Evolutionary conservation across 2,329 filamentous ascomycete species (phyloP), one percentile per base, ranked within the genome.

Genomic region (Colletotrichum echinochloae): DNA sequence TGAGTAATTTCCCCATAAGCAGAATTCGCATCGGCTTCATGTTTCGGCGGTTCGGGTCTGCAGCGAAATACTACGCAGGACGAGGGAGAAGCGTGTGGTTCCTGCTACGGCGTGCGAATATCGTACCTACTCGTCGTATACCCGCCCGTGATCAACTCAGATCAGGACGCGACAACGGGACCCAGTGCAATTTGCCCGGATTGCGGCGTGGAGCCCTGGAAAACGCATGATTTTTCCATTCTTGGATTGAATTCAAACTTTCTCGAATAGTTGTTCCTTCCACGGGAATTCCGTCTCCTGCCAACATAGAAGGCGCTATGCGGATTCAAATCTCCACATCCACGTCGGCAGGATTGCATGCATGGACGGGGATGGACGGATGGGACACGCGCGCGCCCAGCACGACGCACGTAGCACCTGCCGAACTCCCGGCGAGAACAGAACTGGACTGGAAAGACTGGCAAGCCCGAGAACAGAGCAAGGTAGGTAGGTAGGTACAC

Each of bases 1-100:
- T 35, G 57, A 18, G 41, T 44, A 60, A 48, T 60, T 60, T 60
- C 39, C 39, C 56, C 39, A 51, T 60, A n/a, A 49, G n/a, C 30
- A 41, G n/a, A 39, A 37, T 28, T 28, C 14, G 30, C 46, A 61
- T 51, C 59, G 33, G 59, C 59, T 48, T 61, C 59, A 26, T 33
- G 9, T 37, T 61, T 30, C 59, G 26, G 59, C 59, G 28, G n/a
- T n/a, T n/a, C 16, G 16, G n/a, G 9, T 2, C 41, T 41, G 30
- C 18, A 9, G 26, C 39, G 16, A 33, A 30, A 48, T 26, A 37
- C 26, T 26, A 37, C 26, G 37, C 16, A 28, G 28, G 18, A 48
- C 37, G 37, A 44, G 18, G n/a, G n/a, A n/a, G n/a, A n/a, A n/a
- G n/a, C n/a, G n/a, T n/a, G n/a, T n/a, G n/a, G n/a, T n/a, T n/a